Conservation (phyloP, 192 early-diverging fungal species). For the Globomyces pollinis-pini region DNA sequence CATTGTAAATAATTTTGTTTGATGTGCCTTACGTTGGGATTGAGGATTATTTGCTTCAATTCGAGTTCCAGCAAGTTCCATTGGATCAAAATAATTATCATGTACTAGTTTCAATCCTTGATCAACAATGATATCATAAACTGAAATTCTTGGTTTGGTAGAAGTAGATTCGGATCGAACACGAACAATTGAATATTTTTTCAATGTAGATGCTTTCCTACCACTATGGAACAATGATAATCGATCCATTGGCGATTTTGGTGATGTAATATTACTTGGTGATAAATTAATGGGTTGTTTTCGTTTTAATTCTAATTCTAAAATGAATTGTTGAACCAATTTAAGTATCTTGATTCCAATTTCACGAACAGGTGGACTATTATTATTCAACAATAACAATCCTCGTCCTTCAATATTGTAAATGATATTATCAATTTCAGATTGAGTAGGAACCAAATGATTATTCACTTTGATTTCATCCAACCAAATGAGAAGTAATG, state of each 20-base stretch:
- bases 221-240: slow-evolving; percentile 3
- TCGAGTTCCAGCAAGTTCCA: slow-evolving; percentile 15
- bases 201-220: background rate
- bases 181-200: background rate
- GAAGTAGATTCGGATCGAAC: background rate
- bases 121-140: slow-evolving; percentile 29
- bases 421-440: slow-evolving; percentile 19
- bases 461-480: slow-evolving; percentile 18
- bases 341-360: slow-evolving; percentile 55
- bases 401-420: slow-evolving; percentile 64
- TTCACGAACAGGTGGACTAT: slow-evolving; percentile 45
- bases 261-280: background rate
- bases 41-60: slow-evolving; percentile 23
- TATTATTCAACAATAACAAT: slow-evolving; percentile 60
- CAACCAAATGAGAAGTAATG: slow-evolving; percentile 26
- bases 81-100: slow-evolving; percentile 25
- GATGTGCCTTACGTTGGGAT: slow-evolving; percentile 24
- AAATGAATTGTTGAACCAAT: slow-evolving; percentile 43
- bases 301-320: background rate
- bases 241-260: background rate
- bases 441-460: background rate
- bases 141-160: background rate
- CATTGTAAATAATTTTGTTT: slow-evolving; percentile 15
- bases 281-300: background rate
- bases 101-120: slow-evolving; percentile 25